Conservation (phyloP, 2,329 filamentous ascomycete species). For the Beauveria pseudobassiana region DNA sequence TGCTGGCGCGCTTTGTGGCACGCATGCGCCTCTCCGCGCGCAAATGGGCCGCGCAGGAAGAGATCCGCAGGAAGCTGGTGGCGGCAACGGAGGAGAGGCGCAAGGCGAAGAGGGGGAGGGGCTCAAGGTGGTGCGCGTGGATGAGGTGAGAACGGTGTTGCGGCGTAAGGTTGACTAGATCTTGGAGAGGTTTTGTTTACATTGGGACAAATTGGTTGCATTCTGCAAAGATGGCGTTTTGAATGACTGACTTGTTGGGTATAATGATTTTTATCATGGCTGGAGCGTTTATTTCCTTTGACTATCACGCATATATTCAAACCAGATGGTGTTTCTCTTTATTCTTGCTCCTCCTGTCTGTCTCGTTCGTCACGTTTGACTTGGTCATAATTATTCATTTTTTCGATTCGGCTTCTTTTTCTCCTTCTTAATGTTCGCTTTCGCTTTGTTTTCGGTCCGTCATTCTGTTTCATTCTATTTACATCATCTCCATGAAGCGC, state of each 20-base stretch:
- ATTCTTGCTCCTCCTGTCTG: neutral
- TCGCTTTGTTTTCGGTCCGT: too few relatives aligned
- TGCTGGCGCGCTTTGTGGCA: slow-evolving; percentile 45
- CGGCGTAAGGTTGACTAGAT: neutral
- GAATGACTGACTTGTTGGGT: neutral
- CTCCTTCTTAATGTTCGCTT: neutral
- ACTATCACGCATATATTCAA: neutral
- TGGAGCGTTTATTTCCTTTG: neutral
- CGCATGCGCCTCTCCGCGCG: slow-evolving; percentile 41
- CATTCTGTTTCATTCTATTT: neutral
- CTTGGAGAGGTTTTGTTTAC: neutral
- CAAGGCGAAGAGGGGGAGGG: slow-evolving; percentile 35
- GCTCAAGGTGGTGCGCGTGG: slow-evolving; percentile 33
- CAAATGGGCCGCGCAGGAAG: slow-evolving; percentile 45
- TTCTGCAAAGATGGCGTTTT: neutral
- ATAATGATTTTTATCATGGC: neutral
- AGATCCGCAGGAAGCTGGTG: slow-evolving; percentile 39
- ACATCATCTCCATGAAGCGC: neutral
- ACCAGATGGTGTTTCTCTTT: neutral
- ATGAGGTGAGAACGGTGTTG: slow-evolving; percentile 16
- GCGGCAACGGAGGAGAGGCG: slow-evolving; percentile 40
- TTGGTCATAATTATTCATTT: too few relatives aligned
- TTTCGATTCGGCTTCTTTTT: neutral
- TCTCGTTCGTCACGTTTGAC: neutral
- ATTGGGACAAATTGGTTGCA: neutral